These are phyloP conservation scores for Stipa capillata DNA, from an alignment of 176 grass and related monocot species.

Conservation along the genomic window DNA sequence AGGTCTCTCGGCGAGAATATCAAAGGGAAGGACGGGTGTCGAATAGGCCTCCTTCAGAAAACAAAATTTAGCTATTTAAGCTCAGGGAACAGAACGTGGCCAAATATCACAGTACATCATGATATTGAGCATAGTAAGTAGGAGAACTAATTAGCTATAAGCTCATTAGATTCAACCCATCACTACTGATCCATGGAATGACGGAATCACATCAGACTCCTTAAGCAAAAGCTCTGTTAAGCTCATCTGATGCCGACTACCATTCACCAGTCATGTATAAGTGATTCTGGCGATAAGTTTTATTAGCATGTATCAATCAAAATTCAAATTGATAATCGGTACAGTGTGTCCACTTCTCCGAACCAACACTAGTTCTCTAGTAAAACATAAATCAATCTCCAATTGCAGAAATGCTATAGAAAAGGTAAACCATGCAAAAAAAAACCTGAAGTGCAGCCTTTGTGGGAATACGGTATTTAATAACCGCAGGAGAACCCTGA, in stretches of 20 bases:
- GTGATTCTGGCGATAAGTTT: not conserved
- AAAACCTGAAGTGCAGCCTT: slow-evolving; percentile 55
- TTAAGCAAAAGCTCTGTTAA: not conserved
- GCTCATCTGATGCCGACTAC: not conserved
- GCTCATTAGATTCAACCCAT: not conserved
- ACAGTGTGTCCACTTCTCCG: not conserved
- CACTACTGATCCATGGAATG: not conserved
- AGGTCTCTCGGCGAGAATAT: slow-evolving; percentile 62
- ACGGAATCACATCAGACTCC: not conserved
- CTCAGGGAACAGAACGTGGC: not conserved
- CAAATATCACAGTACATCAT: not conserved
- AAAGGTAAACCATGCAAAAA: not conserved
- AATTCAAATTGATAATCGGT: not conserved
- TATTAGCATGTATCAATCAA: not conserved
- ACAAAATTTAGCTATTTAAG: slow-evolving; percentile 3
- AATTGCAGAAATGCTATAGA: not conserved
- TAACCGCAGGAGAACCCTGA: slow-evolving; percentile 55
- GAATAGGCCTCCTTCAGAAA: slow-evolving; percentile 63
- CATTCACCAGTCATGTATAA: not conserved
- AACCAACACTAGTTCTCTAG: not conserved
- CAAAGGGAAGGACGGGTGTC: slow-evolving; percentile 41
- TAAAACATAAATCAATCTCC: not conserved
- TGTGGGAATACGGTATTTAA: slow-evolving; percentile 59
- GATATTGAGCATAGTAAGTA: not conserved
- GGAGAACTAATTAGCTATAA: not conserved